These are phyloP conservation scores for Populus hybrid DNA, from an alignment of 441 rosid species.

Conservation along the genomic window DNA sequence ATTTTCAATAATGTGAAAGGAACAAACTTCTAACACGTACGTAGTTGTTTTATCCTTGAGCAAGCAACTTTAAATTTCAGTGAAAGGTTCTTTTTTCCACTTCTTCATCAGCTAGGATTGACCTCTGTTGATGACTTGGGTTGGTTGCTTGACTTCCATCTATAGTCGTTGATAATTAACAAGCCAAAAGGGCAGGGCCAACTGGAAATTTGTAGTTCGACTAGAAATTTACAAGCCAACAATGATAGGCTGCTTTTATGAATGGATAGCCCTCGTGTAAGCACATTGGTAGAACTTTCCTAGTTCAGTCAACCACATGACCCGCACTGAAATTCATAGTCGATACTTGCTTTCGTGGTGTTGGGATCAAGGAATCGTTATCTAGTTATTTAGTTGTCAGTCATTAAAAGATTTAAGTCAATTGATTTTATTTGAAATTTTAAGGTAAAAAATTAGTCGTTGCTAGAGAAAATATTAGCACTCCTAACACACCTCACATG, in stretches of 20 bases:
- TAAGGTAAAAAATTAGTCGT: neutral
- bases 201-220: neutral
- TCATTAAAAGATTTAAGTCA: too few species aligned
- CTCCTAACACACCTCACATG: accelerated
- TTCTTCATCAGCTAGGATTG: neutral
- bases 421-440: too few species aligned
- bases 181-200: neutral
- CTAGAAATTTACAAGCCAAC: neutral
- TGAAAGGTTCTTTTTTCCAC: neutral
- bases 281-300: neutral
- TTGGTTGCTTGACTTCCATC: neutral
- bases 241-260: neutral
- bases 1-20: neutral
- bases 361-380: too few species aligned
- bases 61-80: neutral
- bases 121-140: neutral
- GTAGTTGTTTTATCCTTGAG: neutral
- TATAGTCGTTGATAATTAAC: neutral
- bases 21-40: neutral
- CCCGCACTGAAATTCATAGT: neutral
- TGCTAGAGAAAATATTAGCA: too few species aligned
- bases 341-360: too few species aligned
- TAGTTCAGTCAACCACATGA: neutral
- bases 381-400: too few species aligned
- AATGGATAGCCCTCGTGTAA: neutral